These are phyloP conservation scores for Trichoderma afroharzianum DNA, from an alignment of 2,329 filamentous ascomycete species.

Conservation along the genomic window DNA sequence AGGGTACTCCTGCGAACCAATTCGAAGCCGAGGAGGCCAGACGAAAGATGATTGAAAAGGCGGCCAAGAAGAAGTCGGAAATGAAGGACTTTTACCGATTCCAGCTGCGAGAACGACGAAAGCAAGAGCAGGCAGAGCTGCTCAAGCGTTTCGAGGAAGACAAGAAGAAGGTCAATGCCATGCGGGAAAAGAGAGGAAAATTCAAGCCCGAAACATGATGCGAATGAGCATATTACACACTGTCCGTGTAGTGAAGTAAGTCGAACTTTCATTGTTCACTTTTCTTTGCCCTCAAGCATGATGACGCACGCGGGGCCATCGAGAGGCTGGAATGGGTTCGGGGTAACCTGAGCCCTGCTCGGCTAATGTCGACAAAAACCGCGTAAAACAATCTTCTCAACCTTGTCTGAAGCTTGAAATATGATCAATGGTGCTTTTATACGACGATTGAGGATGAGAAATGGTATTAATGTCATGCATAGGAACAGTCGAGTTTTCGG, in stretches of 20 bases:
- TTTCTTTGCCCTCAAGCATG: conserved; percentile 28
- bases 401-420: conserved; percentile 45
- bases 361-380: conserved; percentile 58
- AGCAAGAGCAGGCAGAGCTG: conserved; percentile 66
- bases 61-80: conserved; percentile 58
- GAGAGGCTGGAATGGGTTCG: conserved; percentile 19
- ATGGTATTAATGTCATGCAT: not conserved
- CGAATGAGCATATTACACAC: not conserved
- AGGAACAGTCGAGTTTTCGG: not conserved
- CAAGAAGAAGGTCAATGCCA: conserved; percentile 64
- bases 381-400: conserved; percentile 65
- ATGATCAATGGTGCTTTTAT: not conserved
- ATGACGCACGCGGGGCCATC: conserved; percentile 56
- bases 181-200: conserved; percentile 64
- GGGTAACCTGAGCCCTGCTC: conserved; percentile 25
- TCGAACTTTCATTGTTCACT: not conserved
- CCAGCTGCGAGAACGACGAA: conserved; percentile 74
- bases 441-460: not conserved
- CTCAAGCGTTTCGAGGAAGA: conserved; percentile 73
- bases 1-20: conserved; percentile 67
- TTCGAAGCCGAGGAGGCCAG: conserved; percentile 64
- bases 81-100: conserved; percentile 78
- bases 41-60: conserved; percentile 59
- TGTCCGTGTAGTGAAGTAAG: conserved; percentile 11
- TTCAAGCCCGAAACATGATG: conserved; percentile 50